Conservation (phyloP, 768 basidiomycete species). For the Termitomyces sp. region DNA sequence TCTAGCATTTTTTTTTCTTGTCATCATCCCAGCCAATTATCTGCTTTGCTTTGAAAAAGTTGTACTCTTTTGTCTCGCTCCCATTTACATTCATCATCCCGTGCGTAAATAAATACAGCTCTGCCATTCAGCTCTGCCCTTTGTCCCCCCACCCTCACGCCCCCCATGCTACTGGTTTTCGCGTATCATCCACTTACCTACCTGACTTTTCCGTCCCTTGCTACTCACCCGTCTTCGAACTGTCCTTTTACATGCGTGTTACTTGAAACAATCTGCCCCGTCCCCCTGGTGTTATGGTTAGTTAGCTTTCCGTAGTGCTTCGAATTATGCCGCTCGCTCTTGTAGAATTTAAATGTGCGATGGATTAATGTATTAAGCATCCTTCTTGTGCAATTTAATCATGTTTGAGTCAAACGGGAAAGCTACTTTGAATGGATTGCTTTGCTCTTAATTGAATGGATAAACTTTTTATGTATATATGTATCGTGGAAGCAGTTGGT, state of each 20-base stretch:
- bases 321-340: background rate
- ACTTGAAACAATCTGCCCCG: background rate
- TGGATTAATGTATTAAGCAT: background rate
- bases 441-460: too few species aligned
- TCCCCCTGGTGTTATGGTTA: background rate
- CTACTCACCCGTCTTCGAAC: background rate
- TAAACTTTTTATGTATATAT: too few species aligned
- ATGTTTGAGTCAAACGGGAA: too few species aligned
- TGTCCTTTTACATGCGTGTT: background rate
- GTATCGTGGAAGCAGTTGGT: too few species aligned
- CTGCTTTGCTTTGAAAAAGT: conserved; percentile 5
- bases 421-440: too few species aligned
- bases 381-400: too few species aligned
- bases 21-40: background rate
- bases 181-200: background rate
- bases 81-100: background rate
- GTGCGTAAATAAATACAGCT: background rate
- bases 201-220: too few species aligned
- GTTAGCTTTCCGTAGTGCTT: background rate
- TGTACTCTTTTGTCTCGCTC: background rate
- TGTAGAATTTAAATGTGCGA: background rate
- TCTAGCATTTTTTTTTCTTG: background rate
- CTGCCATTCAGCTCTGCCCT: background rate
- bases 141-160: background rate
- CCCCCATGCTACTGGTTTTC: too few species aligned